Base-by-base conservation (phyloP, 495 filamentous ascomycete species). In the Penicillium steckii region DNA sequence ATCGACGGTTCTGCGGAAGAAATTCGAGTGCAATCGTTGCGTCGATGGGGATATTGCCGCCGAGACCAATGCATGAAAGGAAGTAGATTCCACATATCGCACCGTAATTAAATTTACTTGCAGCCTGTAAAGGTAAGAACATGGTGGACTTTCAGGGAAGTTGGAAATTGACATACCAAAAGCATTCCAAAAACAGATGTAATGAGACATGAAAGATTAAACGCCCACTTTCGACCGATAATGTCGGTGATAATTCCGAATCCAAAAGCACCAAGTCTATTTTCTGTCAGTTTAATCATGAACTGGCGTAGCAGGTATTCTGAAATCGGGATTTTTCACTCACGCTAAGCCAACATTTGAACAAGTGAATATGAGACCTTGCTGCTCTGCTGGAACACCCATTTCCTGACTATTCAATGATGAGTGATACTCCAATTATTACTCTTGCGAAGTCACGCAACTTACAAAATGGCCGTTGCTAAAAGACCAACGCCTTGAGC, bases 201-300 rank as follows among this genome's bases (percentile, higher is more conserved):
- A 35, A 78, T 67, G n/a, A 78, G 50, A 17, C 73, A 66, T 21
- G 77, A 79, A 3, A 76, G 54, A 46, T 80, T 78, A 61, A 80
- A 80, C 15, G 75, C 74, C 67, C 73, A 78, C 55, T 66, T 66
- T 17, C 75, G 70, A 26, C 74, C 77, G 42, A 80, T 67, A 33
- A 79, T 74, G 55, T 80, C 77, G 22, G 75, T 74, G 47, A 78
- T 51, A 6, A 78, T 57, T n/a, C 77, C 77, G 71, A 73, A 79
- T 3, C 75, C 58, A 38, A 77, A 74, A 9, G 77, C 77, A 21
- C 72, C 72, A n/a, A 50, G 26, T 15, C 47, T 47, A 37, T 37
- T 12, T 13, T 7, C 33, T 37, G 13, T 37, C 15, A 37, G n/a
- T 6, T 15, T 3, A 7, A 6, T 37, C 8, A 7, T 37, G n/a